A percentile compares a stretch with the other conserved stretches of the same genome.
Evolutionary conservation across 2,329 filamentous ascomycete genomes (phyloP).

Genomic region (Colletotrichum euphorbiae): DNA sequence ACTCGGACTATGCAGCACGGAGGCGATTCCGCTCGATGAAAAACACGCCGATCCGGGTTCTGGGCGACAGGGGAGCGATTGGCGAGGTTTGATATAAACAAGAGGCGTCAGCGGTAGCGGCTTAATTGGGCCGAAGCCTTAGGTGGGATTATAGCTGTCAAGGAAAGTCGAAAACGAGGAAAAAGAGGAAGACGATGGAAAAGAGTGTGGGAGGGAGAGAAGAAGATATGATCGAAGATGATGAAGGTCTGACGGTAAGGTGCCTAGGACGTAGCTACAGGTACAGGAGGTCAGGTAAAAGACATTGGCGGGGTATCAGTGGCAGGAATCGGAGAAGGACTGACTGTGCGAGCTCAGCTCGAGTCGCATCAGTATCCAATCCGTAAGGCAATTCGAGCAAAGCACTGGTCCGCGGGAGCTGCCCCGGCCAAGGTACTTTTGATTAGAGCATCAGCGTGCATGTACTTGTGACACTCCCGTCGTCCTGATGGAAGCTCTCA

Average conservation of each 20-base stretch:
- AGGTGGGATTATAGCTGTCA: neutral
- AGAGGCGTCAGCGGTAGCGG: neutral
- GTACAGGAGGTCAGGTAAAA: slow-evolving; percentile 1
- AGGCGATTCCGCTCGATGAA: slow-evolving; percentile 33
- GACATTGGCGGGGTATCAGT: slow-evolving; percentile 5
- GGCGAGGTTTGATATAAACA: slow-evolving; percentile 4
- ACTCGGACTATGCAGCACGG: slow-evolving; percentile 31
- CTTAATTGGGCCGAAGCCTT: slow-evolving; percentile 2
- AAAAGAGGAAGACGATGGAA: slow-evolving; percentile 6
- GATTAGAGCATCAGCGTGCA: neutral
- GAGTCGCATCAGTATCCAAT: neutral
- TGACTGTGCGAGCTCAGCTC: neutral
- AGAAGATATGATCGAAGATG: slow-evolving; percentile 15
- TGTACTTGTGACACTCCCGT: neutral
- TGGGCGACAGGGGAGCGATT: slow-evolving; percentile 10
- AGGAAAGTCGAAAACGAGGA: neutral
- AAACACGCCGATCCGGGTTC: slow-evolving; percentile 25
- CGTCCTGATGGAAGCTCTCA: neutral
- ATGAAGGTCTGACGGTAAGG: slow-evolving; percentile 6
- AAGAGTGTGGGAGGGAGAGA: neutral
- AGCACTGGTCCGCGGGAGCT: neutral
- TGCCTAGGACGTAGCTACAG: neutral
- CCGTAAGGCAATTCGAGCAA: neutral
- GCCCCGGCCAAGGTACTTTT: neutral
- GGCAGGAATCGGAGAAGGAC: slow-evolving; percentile 13